Evolutionary conservation across 2,329 filamentous ascomycete species (phyloP), one percentile per base, ranked within the genome.

Genomic region (Nemania sp.): DNA sequence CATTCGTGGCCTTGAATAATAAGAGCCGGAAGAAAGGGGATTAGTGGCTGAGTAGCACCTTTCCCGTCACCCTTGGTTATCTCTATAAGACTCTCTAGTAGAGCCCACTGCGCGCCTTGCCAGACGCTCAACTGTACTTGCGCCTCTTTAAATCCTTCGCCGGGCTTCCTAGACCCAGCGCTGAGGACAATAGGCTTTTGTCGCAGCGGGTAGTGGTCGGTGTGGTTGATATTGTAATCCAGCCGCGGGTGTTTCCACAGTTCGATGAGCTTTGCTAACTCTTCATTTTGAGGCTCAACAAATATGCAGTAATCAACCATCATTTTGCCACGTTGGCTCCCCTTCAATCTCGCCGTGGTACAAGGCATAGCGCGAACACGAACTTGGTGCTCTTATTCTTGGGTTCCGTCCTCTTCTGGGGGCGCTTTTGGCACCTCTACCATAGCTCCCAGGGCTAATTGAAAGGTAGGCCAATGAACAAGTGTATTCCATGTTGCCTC

Each of bases 81-180:
- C 11, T 43, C 43, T 64, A 64, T 49, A 20, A 35, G 57, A 45
- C 43, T 20, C 20, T 27, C 35, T 35, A 65, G 38, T n/a, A 65
- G 38, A 3, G 22, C 38, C 70, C 69, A 74, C 20, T 74, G 73
- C 15, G 72, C 73, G 10, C 65, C 67, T 55, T 73, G 71, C 74
- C 69, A 75, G 8, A 69, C 64, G 22, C 68, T 63, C 27, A 74
- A 52, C 49, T 72, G 67, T n/a, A 73, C n/a, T 15, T 68, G 61
- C 10, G 69, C 71, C 29, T 66, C 61, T 18, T 53, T 56, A 27
- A 56, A 62, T 26, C 61, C 58, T 41, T 70, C 72, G 53, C 67
- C 65, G 35, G 62, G 55, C 32, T 63, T 72, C 70, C 66, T 72
- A 65, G 70, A 72, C 73, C 69, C 67, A 47, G 71, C 66, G 53